Evolutionary conservation across 2,329 filamentous ascomycete species (phyloP).

Genomic region (Xylogone sp.): DNA sequence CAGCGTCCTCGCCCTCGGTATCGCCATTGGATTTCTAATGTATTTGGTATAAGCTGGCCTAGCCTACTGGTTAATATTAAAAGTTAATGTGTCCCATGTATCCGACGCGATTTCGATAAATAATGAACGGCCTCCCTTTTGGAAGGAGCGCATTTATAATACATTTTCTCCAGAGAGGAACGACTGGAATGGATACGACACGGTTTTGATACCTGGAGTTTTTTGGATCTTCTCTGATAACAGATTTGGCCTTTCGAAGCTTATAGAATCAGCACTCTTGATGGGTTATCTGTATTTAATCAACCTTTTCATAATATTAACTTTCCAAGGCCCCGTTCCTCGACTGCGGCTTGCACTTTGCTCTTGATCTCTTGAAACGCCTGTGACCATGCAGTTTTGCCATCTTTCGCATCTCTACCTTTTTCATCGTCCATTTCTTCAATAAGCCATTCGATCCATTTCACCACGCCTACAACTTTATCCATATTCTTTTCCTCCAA

Average conservation of each 20-base stretch:
- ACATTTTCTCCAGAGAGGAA: not conserved
- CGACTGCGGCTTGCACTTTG: constrained; percentile 52
- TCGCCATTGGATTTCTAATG: constrained; percentile 18
- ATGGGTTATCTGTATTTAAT: not conserved
- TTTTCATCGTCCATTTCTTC: constrained; percentile 40
- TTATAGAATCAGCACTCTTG: not conserved
- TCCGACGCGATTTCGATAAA: too few species aligned
- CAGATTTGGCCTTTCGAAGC: not conserved
- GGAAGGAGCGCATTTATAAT: not conserved
- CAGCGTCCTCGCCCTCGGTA: constrained; percentile 18
- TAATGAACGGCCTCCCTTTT: too few species aligned
- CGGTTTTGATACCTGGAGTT: not conserved
- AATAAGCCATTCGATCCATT: constrained; percentile 61
- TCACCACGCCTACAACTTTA: constrained; percentile 67
- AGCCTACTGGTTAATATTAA: constrained; percentile 7
- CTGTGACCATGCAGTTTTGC: constrained; percentile 42
- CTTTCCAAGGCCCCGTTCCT: constrained; percentile 50
- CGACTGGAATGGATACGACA: not conserved
- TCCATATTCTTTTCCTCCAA: constrained; percentile 71
- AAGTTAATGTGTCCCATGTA: not conserved
- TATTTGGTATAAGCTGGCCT: constrained; percentile 14
- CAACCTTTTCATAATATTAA: constrained; percentile 41
- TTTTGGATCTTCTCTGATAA: not conserved
- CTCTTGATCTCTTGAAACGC: constrained; percentile 41
- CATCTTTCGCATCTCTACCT: constrained; percentile 26